Evolutionary conservation across 495 filamentous ascomycete species (phyloP).

Genomic region (Cercophora newfieldiana): DNA sequence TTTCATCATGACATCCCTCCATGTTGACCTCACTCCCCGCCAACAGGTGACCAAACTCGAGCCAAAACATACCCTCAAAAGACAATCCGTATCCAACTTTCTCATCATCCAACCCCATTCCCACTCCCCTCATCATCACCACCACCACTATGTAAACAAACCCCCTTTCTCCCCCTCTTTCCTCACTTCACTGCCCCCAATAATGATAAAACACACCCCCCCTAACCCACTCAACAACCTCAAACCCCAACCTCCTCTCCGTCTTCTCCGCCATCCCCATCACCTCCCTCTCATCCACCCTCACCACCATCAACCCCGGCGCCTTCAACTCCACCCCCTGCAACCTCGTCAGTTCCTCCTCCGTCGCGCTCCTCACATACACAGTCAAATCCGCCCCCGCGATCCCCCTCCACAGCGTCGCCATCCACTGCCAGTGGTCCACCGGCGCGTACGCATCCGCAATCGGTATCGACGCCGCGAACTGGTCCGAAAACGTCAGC

Average conservation of each 20-base stretch:
- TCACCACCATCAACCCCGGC: conserved; percentile 40
- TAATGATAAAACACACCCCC: conserved; percentile 33
- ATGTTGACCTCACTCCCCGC: too few relatives aligned
- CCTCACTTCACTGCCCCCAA: conserved; percentile 4
- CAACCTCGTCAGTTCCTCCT: conserved; percentile 29
- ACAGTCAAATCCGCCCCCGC: conserved; percentile 86
- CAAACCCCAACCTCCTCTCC: conserved; percentile 72
- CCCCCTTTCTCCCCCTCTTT: background rate
- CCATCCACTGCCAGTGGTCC: conserved; percentile 99
- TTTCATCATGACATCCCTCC: too few relatives aligned
- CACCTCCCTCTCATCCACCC: conserved; percentile 24
- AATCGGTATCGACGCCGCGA: conserved; percentile 70
- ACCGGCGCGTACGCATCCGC: conserved; percentile 73
- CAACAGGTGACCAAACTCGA: too few relatives aligned
- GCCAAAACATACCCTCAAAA: too few relatives aligned
- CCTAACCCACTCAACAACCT: conserved; percentile 78
- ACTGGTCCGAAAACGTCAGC: conserved; percentile 73
- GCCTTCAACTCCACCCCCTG: conserved; percentile 59
- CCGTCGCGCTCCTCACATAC: conserved; percentile 49
- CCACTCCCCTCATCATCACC: background rate
- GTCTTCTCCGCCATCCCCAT: conserved; percentile 63
- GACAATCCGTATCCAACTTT: background rate
- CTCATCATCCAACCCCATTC: background rate
- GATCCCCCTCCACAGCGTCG: conserved; percentile 87
- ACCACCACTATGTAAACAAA: background rate